Base-by-base conservation (phyloP, 345 rosid species). In the Turritis glabra region DNA sequence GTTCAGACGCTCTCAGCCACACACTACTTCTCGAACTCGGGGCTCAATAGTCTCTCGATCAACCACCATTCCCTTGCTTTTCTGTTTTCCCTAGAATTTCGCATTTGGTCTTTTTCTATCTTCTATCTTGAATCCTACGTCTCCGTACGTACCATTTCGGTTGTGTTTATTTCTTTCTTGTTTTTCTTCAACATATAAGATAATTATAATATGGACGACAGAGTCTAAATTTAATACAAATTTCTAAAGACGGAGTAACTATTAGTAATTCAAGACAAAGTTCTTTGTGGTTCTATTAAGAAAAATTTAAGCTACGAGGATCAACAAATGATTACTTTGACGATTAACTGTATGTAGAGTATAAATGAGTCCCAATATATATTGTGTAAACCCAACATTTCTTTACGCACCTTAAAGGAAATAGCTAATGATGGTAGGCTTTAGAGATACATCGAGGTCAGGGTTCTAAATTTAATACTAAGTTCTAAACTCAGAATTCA, bases 1-100 rank as follows among this genome's bases (percentile, higher is more conserved):
- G 87, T 54, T 79, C 98, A 5, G 78, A 80, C 35, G 84, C 87
- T 2, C 79, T 85, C 46, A 92, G 80, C 81, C 96, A 86, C 84
- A 96, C 98, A 10, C 80, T 92, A 23, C 81, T 85, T 33, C 80
- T 92, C 32, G 99, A 96, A 79, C 88, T 89, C 52, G 99, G 94
- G 33, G 88, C 87, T 58, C 64, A 67, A 76, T 77, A 72, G 30
- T 43, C 19, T 69, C 37, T 58, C 35, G 48, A 53, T 35, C 25
- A 8, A 13, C 30, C 22, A 22, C 44, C 35, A 5, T 41, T 32
- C 21, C 63, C 23, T 29, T 30, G 37, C 23, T 44, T 63, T 55
- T 62, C 19, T 47, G 29, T 25, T 25, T 73, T 29, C n/a, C 13
- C 29, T 56, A 17, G 26, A 37, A 17, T 50, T 50, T 67, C 52